These are phyloP conservation scores for Fragilariopsis cylindrus DNA, from an alignment of 108 stramenopile species.

Conservation along the genomic window DNA sequence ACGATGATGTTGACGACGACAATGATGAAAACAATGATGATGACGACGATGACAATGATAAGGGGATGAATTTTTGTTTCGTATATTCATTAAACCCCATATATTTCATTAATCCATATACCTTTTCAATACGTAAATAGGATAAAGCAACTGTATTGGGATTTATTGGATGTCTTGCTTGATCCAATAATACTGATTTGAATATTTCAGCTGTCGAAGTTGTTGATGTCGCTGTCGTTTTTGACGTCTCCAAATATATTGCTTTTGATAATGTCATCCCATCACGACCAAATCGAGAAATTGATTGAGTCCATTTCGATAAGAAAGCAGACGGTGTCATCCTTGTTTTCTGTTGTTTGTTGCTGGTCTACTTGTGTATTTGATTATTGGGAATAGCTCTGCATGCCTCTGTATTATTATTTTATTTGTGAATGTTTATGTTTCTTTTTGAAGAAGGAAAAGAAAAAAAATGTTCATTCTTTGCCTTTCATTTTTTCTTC, in stretches of 20 bases:
- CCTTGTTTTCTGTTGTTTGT: too few species aligned
- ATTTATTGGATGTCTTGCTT: conserved; percentile 10
- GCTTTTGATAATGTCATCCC: conserved; percentile 26
- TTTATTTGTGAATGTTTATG: too few species aligned
- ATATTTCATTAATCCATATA: conserved; percentile 48
- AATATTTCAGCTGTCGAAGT: background rate
- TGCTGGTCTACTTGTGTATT: too few species aligned
- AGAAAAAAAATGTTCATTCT: too few species aligned
- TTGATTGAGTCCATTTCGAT: conserved; percentile 18
- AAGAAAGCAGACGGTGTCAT: background rate
- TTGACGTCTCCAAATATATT: background rate
- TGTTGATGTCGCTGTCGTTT: background rate
- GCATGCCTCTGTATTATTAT: too few species aligned
- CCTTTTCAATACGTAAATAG: conserved; percentile 38
- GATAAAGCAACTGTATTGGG: conserved; percentile 38
- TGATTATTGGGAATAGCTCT: too few species aligned
- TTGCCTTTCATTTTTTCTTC: too few species aligned
- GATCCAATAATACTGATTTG: conserved; percentile 35
- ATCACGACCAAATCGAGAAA: conserved; percentile 24
- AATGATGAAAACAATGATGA: background rate
- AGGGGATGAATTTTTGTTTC: conserved; percentile 18
- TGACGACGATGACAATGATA: conserved; percentile 4
- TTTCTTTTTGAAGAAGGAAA: too few species aligned
- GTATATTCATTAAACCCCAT: conserved; percentile 45
- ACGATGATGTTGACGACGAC: too few species aligned